These are phyloP conservation scores for Cutaneotrichosporon spelunceum DNA, from an alignment of 1,284 basidiomycete genomes.

Conservation along the genomic window DNA sequence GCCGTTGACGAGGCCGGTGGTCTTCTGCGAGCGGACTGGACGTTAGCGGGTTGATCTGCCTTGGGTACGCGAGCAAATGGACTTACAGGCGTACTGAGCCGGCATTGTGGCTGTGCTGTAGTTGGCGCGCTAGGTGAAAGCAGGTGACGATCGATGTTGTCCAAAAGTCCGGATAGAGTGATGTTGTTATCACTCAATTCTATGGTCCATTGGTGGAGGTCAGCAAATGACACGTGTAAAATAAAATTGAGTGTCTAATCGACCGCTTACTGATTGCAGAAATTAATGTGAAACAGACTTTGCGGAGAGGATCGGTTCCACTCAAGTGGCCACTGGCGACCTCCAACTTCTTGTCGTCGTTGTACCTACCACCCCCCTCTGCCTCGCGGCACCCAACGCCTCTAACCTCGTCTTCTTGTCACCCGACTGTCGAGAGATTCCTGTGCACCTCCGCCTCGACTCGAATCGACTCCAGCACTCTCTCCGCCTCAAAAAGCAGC, in stretches of 20 bases:
- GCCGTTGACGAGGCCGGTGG: slow-evolving; percentile 76
- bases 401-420: slow-evolving; percentile 2
- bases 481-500: not conserved
- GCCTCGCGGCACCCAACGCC: slow-evolving; percentile 4
- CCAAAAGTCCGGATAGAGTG: not conserved
- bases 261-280: not conserved
- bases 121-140: not conserved
- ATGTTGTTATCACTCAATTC: not conserved
- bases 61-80: not conserved
- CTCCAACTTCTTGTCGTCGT: not conserved
- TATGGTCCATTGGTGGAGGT: not conserved
- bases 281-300: not conserved
- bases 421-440: not conserved
- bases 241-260: not conserved
- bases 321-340: not conserved
- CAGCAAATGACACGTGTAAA: slow-evolving; percentile 3
- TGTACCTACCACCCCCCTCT: not conserved
- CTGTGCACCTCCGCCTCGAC: slow-evolving; percentile 3
- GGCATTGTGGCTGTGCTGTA: not conserved
- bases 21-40: slow-evolving; percentile 88
- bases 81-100: slow-evolving; percentile 64
- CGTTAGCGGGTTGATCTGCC: not conserved
- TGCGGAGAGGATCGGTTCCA: not conserved
- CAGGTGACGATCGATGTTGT: not conserved
- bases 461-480: not conserved